Evolutionary conservation across 2,329 filamentous ascomycete genomes (phyloP).

Genomic region (Periglandula ipomoeae): DNA sequence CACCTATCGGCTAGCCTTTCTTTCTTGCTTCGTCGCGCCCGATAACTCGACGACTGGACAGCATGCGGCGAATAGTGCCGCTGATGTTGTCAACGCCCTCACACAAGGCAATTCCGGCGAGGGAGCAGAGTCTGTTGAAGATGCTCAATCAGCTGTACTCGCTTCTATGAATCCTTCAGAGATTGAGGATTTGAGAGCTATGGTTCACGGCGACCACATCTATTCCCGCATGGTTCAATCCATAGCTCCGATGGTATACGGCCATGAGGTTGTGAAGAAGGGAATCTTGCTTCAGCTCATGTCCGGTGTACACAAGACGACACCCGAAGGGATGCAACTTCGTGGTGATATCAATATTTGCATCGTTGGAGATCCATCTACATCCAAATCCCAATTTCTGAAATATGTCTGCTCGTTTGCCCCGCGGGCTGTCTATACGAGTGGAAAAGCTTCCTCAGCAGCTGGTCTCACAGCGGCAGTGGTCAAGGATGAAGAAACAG

Average conservation of each 20-base stretch:
- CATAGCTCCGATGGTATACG: conserved; percentile 93
- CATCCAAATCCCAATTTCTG: conserved; percentile 94
- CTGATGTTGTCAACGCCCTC: conserved; percentile 76
- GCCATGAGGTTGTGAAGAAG: conserved; percentile 96
- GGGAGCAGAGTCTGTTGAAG: conserved; percentile 62
- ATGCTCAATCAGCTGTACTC: conserved; percentile 79
- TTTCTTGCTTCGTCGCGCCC: conserved; percentile 91
- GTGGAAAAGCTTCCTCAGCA: conserved; percentile 92
- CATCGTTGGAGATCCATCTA: conserved; percentile 93
- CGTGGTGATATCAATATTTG: conserved; percentile 98
- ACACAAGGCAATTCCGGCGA: conserved; percentile 56
- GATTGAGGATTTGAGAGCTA: conserved; percentile 81
- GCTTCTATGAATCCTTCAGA: conserved; percentile 77
- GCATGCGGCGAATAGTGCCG: conserved; percentile 50
- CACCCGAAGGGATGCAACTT: conserved; percentile 87
- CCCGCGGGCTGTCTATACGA: conserved; percentile 95
- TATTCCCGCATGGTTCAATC: conserved; percentile 89
- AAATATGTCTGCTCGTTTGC: conserved; percentile 97
- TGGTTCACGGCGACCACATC: conserved; percentile 94
- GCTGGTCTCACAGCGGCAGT: conserved; percentile 96
- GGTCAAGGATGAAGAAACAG: conserved; percentile 95
- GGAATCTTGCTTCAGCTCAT: conserved; percentile 88
- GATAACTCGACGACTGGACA: conserved; percentile 77
- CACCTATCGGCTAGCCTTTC: conserved; percentile 92
- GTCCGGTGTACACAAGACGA: conserved; percentile 89